Evolutionary conservation across 1,284 basidiomycete genomes (phyloP).

Genomic region (Sporisorium sorghi): DNA sequence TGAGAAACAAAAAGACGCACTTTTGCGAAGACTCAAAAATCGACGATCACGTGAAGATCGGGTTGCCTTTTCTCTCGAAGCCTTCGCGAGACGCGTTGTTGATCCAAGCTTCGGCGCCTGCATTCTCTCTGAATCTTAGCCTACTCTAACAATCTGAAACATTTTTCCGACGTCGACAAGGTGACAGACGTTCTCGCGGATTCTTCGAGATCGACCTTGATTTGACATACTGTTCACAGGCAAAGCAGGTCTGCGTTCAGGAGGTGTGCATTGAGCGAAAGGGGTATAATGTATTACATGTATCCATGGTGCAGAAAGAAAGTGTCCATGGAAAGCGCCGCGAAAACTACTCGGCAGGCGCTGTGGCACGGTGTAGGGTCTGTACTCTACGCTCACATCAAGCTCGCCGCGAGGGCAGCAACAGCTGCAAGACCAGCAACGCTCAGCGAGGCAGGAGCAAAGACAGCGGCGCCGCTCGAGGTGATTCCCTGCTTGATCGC

Average conservation of each 20-base stretch:
- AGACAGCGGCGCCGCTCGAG: conserved; percentile 14
- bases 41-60: conserved; percentile 37
- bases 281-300: conserved; percentile 4
- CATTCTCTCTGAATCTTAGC: neutral
- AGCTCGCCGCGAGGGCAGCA: conserved; percentile 17
- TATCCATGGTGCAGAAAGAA: conserved; percentile 2
- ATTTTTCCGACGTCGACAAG: neutral
- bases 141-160: neutral
- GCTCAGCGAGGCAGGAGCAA: conserved; percentile 21
- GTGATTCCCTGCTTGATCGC: conserved; percentile 2
- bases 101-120: neutral
- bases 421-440: conserved; percentile 16
- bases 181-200: neutral
- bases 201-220: neutral
- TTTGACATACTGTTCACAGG: neutral
- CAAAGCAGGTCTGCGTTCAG: neutral
- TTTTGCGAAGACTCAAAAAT: conserved; percentile 17
- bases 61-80: too few relatives aligned
- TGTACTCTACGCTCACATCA: conserved; percentile 12
- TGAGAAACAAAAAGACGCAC: conserved; percentile 15
- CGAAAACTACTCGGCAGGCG: conserved; percentile 1
- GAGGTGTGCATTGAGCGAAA: conserved; percentile 3
- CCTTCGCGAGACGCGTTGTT: conserved; percentile 13
- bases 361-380: conserved; percentile 6
- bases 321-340: conserved; percentile 13